Base-by-base conservation (phyloP, 192 early-diverging fungal species). In the Mortierella alpina region DNA sequence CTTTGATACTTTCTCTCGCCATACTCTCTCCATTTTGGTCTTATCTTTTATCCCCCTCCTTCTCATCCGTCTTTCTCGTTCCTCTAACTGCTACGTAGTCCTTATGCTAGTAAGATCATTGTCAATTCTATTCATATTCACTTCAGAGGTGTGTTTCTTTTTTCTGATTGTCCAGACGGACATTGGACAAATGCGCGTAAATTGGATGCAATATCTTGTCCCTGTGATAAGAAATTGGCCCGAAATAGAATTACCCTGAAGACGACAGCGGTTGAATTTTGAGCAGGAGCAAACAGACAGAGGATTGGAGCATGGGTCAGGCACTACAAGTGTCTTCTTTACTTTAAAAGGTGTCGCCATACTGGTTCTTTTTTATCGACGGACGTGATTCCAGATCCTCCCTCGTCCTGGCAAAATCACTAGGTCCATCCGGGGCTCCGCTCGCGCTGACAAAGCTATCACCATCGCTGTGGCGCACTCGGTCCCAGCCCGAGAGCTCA, bases 401-500 rank as follows among this genome's bases (percentile, higher is more conserved):
- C 17, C 76, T 57, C 17, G 76, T 79, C 41, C 76, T 71, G 22
- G 76, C 48, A 22, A 79, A 79, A 7, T 70, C 76, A 20, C 76
- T 67, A 18, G 76, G 69, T 11, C 76, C 76, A 55, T 79, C 76
- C 14, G 39, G 52, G 18, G 60, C 15, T 17, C 50, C 31, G 15
- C 39, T 23, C 31, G 7, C 22, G 13, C 50, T 22, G 5, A 59
- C 54, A 49, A 63, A 67, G 0, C 76, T 69, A 15, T 49, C 56
- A 1, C 7, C 50, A 40, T 57, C 64, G 12, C 46, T 47, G 17
- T 57, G 49, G 3, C 69, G 55, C 20, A 72, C 42, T 17, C 69
- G 64, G 41, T 79, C 76, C 76, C 69, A 72, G 46, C 63, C 42
- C 10, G 71, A 55, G 45, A 58, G 7, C 17, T 9, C 7, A 41